Evolutionary conservation across 495 filamentous ascomycete genomes (phyloP), one percentile per base, ranked within the genome.

Genomic region (Penicillium maclennaniae): DNA sequence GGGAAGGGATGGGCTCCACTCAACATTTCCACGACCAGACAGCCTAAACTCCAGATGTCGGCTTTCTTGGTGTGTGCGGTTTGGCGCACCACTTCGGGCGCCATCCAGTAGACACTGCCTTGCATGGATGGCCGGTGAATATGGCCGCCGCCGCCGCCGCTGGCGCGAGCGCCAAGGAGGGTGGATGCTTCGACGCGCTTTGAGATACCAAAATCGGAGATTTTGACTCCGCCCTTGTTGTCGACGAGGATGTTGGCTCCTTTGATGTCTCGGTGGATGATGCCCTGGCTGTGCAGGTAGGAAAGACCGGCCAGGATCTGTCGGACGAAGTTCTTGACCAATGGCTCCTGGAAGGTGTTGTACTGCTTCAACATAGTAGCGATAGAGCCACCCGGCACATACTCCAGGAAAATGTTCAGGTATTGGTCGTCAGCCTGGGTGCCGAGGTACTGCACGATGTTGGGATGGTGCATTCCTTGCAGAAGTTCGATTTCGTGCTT

Each of bases 71-170:
- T 97, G 68, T 99, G 96, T 0, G 90, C 89, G 1, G 92, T 97
- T 70, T 97, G 93, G 55, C 91, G 91, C 47, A 99, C 95, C 27
- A 99, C 93, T 71, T 99, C 93, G 25, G 93, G 93, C 3, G 93
- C 93, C 93, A 99, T 99, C 93, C 93, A 99, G 71, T 97, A 99
- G 42, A 99, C 93, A 49, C 90, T 96, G 26, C 93, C 93, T 62
- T 99, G 93, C 12, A 99, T 77, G 1, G 92, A 97, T 3, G 95
- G 92, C 12, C 93, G 86, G 66, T 95, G 83, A 55, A 86, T 82
- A 71, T 89, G 86, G 54, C 87, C 75, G 28, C 65, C 66, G 26
- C 63, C 69, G 12, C 68, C 72, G 45, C 70, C 69, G 59, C 75
- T 76, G 27, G 76, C 79, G 43, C 78, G 78, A 62, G 80, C 71